A percentile compares a stretch with the other conserved stretches of the same genome.
Conservation (phyloP, 352 stramenopile species). For the Globisporangium carolinianum region DNA sequence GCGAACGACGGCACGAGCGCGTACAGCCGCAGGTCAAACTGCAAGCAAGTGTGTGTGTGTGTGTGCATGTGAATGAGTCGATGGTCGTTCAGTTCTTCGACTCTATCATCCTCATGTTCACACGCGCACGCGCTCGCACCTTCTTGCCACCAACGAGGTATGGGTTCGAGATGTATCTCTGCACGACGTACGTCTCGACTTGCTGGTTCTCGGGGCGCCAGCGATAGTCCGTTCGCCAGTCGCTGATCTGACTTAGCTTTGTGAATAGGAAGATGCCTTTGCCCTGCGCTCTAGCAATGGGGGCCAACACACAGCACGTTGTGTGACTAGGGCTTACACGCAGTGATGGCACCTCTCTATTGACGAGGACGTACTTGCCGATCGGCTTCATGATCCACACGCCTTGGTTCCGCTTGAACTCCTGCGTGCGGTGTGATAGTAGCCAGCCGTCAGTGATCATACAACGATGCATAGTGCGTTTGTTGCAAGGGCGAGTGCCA, state of each 20-base stretch:
- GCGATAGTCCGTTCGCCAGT: slow-evolving; percentile 89
- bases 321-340: background rate
- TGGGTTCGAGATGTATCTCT: slow-evolving; percentile 92
- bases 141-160: slow-evolving; percentile 94
- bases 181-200: slow-evolving; percentile 91
- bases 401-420: slow-evolving; percentile 88
- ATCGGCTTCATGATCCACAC: slow-evolving; percentile 98
- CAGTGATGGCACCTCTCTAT: too few relatives aligned
- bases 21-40: slow-evolving; percentile 92
- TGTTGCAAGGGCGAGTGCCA: too few relatives aligned
- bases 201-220: slow-evolving; percentile 72
- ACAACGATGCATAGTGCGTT: too few relatives aligned
- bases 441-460: too few relatives aligned
- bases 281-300: slow-evolving; percentile 50
- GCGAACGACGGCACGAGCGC: slow-evolving; percentile 90
- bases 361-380: slow-evolving; percentile 53
- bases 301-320: background rate
- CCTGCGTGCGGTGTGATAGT: slow-evolving; percentile 14
- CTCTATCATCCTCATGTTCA: background rate
- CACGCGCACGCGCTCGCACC: slow-evolving; percentile 11
- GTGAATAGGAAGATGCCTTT: slow-evolving; percentile 95
- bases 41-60: background rate
- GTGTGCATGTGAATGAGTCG: too few relatives aligned
- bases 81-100: too few relatives aligned
- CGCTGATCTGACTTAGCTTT: slow-evolving; percentile 89